Evolutionary conservation across 2,329 filamentous ascomycete species (phyloP), one percentile per base, ranked within the genome.

Genomic region (Penicillium brevicompactum): DNA sequence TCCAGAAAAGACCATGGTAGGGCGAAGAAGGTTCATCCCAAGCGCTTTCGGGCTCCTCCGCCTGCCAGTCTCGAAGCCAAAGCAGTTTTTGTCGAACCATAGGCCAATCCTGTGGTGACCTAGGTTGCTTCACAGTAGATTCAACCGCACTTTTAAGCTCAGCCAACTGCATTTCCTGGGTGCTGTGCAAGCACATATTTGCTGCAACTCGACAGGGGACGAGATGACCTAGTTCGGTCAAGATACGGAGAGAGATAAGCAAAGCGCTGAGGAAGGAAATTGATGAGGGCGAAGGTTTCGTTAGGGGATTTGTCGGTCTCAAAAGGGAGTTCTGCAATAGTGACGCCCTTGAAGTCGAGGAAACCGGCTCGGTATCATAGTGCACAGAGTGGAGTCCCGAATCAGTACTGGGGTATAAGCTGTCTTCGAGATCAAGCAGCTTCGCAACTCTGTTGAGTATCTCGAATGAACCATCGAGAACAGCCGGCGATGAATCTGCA

Each of bases 11-110:
- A 16, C 77, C 77, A 57, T 72, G 70, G 27, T 77, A 78, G 32
- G 68, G 63, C 21, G 70, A 61, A 34, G 70, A 61, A 34, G 65
- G 69, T 45, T 68, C 56, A 21, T 67, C 57, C 46, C 59, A 56
- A 16, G 48, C 68, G 13, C 60, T 49, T 5, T 60, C 50, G 16
- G 56, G 53, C 14, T 51, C 43, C 21, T 64, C 59, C 44, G 74
- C 73, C 22, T 79, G 80, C 85, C 85, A 87, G 59, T 80, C 78
- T 73, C 81, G 83, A 6, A 87, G 75, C 85, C 85, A 87, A 7
- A 85, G 70, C 11, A 88, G 61, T 59, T 80, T 79, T 7, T 74
- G 67, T 47, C 84, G 76, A 18, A 79, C 75, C 8, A 66, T 67
- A 34, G 61, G 66, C 83, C 83, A 85, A 51, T 78, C 71, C 30